Conservation (phyloP, 169 alveolate genomes). For the Theileria orientalis region DNA sequence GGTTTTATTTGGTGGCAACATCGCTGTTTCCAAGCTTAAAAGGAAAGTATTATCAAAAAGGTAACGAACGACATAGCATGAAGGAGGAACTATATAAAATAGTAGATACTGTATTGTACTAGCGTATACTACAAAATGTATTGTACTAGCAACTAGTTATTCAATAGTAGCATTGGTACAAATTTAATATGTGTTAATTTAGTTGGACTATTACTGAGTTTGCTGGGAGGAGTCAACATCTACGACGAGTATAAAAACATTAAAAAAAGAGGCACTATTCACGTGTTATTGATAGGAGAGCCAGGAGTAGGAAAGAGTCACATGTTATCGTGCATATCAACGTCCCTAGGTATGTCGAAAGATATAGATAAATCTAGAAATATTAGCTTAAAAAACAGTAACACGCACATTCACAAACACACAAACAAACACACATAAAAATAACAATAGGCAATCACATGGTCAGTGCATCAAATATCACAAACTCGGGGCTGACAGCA, state of each 20-base stretch:
- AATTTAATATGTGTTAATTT: constrained; percentile 11
- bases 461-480: constrained; percentile 80
- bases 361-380: neutral
- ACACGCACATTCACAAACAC: neutral
- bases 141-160: no score
- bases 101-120: no score
- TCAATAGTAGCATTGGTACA: no score
- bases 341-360: neutral
- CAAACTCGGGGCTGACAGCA: constrained; percentile 89
- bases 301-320: constrained; percentile 73
- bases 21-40: constrained; percentile 66
- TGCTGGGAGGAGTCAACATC: constrained; percentile 69
- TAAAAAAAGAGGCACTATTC: constrained; percentile 68
- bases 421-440: neutral
- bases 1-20: constrained; percentile 67
- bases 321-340: constrained; percentile 39
- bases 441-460: constrained; percentile 40
- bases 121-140: no score
- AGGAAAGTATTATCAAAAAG: constrained; percentile 35
- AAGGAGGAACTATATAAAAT: no score
- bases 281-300: constrained; percentile 65
- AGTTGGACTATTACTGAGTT: constrained; percentile 69
- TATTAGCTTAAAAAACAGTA: no score
- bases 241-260: constrained; percentile 50
- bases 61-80: neutral